Percentiles rank a stretch among this genome's conserved stretches.
phyloP scores from a whole-genome alignment of 1,284 basidiomycete species.

The Microbotryum scabiosae region DNA sequence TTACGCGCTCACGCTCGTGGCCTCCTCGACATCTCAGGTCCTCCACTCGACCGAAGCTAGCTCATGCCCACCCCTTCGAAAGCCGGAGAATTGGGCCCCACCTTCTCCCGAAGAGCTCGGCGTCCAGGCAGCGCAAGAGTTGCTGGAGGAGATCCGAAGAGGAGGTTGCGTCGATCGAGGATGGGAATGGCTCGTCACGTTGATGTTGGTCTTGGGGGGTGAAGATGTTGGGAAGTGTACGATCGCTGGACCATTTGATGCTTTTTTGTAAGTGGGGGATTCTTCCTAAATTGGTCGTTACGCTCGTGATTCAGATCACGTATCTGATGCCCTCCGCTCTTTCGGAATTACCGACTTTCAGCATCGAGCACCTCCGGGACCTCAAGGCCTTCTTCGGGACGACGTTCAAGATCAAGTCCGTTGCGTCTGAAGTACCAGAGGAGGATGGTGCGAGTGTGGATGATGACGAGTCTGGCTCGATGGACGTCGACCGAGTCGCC shows the following conservation, averaged over 20 bases:
- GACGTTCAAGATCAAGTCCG: slow-evolving; percentile 47
- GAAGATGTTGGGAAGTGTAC: slow-evolving; percentile 88
- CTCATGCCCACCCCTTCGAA: slow-evolving; percentile 50
- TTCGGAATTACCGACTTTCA: slow-evolving; percentile 38
- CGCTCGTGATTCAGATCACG: slow-evolving; percentile 30
- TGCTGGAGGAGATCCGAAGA: slow-evolving; percentile 67
- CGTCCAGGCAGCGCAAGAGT: slow-evolving; percentile 61
- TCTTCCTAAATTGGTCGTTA: slow-evolving; percentile 21
- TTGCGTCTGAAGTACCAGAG: slow-evolving; percentile 14
- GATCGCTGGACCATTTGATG: slow-evolving; percentile 55
- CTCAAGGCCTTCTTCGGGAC: slow-evolving; percentile 69
- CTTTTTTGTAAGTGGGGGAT: slow-evolving; percentile 26
- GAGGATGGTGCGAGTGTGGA: slow-evolving; percentile 21
- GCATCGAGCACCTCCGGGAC: slow-evolving; percentile 84
- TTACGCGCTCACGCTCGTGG: slow-evolving; percentile 81
- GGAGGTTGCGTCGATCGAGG: slow-evolving; percentile 87
- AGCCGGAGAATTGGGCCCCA: slow-evolving; percentile 6
- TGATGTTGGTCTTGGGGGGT: slow-evolving; percentile 89
- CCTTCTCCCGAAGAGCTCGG: slow-evolving; percentile 88
- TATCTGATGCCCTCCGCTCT: slow-evolving; percentile 30
- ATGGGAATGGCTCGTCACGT: slow-evolving; percentile 78
- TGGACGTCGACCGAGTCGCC: slow-evolving; percentile 9
- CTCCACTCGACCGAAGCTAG: slow-evolving; percentile 80
- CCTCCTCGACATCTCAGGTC: slow-evolving; percentile 84
- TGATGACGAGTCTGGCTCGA: slow-evolving; percentile 20